phyloP scores from a whole-genome alignment of 2,329 filamentous ascomycete species.

The Dactylellina leptospora region DNA sequence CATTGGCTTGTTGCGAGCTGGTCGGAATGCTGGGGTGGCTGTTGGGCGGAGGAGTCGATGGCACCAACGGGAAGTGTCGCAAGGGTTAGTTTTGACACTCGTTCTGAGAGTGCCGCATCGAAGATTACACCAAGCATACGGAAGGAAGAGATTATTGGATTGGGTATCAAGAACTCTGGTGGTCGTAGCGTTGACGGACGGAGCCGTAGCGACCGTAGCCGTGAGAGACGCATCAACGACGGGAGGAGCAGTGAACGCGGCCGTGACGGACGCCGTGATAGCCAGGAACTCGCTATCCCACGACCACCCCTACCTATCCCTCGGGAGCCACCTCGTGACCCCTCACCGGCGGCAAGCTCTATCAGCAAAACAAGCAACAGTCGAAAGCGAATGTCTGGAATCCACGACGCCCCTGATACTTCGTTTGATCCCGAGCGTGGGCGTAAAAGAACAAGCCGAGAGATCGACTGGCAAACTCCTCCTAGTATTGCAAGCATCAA shows the following conservation, averaged over 20 bases:
- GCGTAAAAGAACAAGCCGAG: slow-evolving; percentile 45
- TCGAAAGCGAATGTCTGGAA: slow-evolving; percentile 42
- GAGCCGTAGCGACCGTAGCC: slow-evolving; percentile 3
- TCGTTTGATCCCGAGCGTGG: slow-evolving; percentile 40
- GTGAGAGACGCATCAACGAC: slow-evolving; percentile 6
- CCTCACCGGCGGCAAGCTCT: slow-evolving; percentile 21
- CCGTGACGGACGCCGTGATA: slow-evolving; percentile 18
- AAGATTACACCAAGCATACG: slow-evolving; percentile 13
- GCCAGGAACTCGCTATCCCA: slow-evolving; percentile 23
- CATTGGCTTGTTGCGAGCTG: slow-evolving; percentile 57
- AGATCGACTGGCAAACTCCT: slow-evolving; percentile 37
- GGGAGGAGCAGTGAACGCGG: slow-evolving; percentile 10
- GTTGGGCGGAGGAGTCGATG: slow-evolving; percentile 55
- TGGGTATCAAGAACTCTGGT: slow-evolving; percentile 38
- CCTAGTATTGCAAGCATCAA: slow-evolving; percentile 26
- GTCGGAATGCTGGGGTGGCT: slow-evolving; percentile 57
- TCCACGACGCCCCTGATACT: slow-evolving; percentile 27
- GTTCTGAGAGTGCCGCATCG: slow-evolving; percentile 19
- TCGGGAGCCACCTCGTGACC: slow-evolving; percentile 22
- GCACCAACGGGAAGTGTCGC: slow-evolving; percentile 9
- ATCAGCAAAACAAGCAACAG: slow-evolving; percentile 40
- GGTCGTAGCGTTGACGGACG: slow-evolving; percentile 25
- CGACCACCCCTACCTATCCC: slow-evolving; percentile 28
- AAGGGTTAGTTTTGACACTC: slow-evolving; percentile 35
- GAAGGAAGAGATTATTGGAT: slow-evolving; percentile 26